A percentile compares a stretch with the other conserved stretches of the same genome.
These are phyloP conservation scores for Aspergillus egyptiacus DNA, from an alignment of 495 filamentous ascomycete genomes.

Conservation along the genomic window DNA sequence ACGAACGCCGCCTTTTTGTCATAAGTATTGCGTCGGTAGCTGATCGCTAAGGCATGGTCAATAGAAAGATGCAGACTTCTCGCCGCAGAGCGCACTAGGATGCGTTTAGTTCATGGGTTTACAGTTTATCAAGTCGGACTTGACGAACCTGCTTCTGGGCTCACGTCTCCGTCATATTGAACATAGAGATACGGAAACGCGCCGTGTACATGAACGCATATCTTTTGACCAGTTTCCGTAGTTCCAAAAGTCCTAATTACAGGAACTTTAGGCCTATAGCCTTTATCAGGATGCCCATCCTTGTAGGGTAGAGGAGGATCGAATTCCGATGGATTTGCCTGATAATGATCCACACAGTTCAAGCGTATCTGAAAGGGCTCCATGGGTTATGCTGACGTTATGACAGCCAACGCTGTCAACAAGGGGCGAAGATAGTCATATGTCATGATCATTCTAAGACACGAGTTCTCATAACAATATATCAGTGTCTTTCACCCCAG, in stretches of 20 bases:
- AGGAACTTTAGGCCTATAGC: slow-evolving; percentile 65
- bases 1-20: slow-evolving; percentile 68
- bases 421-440: slow-evolving; percentile 21
- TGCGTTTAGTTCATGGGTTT: slow-evolving; percentile 11
- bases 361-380: slow-evolving; percentile 78
- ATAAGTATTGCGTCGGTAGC: slow-evolving; percentile 67
- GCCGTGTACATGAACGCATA: slow-evolving; percentile 94
- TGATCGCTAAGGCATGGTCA: slow-evolving; percentile 76
- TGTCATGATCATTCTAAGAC: slow-evolving; percentile 10
- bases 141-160: slow-evolving; percentile 56
- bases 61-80: slow-evolving; percentile 69
- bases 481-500: not conserved
- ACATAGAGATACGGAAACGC: slow-evolving; percentile 92
- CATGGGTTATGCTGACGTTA: slow-evolving; percentile 34
- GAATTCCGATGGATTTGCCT: slow-evolving; percentile 66
- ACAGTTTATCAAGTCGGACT: not conserved
- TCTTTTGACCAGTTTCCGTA: slow-evolving; percentile 91
- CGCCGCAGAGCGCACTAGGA: slow-evolving; percentile 62
- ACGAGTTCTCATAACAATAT: not conserved
- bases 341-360: slow-evolving; percentile 94
- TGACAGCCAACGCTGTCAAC: slow-evolving; percentile 24
- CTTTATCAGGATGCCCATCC: slow-evolving; percentile 43
- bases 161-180: slow-evolving; percentile 70
- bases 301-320: slow-evolving; percentile 68
- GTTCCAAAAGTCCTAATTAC: slow-evolving; percentile 89